A percentile compares a stretch with the other conserved stretches of the same genome.
Evolutionary conservation across 306 rosid genomes (phyloP).

Genomic region (Canavalia gladiata): DNA sequence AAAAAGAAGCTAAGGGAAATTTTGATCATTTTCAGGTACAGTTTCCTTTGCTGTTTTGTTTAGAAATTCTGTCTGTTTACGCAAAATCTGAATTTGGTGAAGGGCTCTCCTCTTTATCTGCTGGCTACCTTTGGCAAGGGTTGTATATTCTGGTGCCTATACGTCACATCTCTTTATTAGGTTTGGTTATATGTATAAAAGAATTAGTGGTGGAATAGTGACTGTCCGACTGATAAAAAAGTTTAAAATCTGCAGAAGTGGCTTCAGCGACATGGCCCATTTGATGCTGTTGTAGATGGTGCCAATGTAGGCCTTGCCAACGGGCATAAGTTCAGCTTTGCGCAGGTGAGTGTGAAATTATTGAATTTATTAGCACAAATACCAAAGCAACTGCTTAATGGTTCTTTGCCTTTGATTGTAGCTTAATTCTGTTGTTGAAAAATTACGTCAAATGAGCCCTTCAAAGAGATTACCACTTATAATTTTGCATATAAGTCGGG

Average conservation of each 20-base stretch:
- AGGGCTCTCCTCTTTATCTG: conserved; percentile 33
- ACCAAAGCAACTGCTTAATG: conserved; percentile 40
- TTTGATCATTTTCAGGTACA: conserved; percentile 77
- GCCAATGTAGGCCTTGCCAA: conserved; percentile 80
- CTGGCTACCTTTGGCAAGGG: conserved; percentile 25
- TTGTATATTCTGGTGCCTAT: conserved; percentile 27
- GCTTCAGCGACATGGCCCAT: conserved; percentile 84
- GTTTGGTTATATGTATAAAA: conserved; percentile 38
- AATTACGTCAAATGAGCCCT: conserved; percentile 74
- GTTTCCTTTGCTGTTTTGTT: conserved; percentile 40
- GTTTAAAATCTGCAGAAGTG: conserved; percentile 77
- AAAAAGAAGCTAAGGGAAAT: conserved; percentile 63
- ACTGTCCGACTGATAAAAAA: conserved; percentile 64
- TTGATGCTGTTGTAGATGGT: conserved; percentile 93
- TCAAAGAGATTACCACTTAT: conserved; percentile 84
- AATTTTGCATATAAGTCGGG: conserved; percentile 82
- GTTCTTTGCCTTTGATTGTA: conserved; percentile 59
- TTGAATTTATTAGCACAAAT: conserved; percentile 34
- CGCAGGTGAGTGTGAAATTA: conserved; percentile 61
- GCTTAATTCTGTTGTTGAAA: conserved; percentile 72
- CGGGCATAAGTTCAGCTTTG: conserved; percentile 63
- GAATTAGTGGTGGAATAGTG: conserved; percentile 47
- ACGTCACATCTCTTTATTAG: conserved; percentile 42
- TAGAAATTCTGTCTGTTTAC: conserved; percentile 21
- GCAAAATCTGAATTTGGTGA: conserved; percentile 42